Base-by-base conservation (phyloP, 2,329 filamentous ascomycete species). In the Coleophoma crateriformis region DNA sequence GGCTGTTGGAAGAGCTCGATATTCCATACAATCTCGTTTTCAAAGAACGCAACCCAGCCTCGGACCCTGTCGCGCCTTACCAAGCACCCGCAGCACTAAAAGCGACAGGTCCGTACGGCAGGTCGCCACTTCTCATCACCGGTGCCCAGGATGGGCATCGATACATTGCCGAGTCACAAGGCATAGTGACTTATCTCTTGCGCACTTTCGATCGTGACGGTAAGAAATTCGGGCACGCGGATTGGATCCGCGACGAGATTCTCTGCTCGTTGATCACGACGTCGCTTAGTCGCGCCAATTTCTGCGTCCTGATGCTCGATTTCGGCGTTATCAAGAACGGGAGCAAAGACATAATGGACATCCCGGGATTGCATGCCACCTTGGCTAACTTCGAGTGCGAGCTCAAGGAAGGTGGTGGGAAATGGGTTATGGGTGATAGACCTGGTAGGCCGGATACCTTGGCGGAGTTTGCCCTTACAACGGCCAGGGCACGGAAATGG, bases 1-100 rank as follows among this genome's bases (percentile, higher is more conserved):
- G 79, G 75, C 75, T 86, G 40, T 79, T 79, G 61, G 82, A 87
- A 63, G 83, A 87, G 63, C 76, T 86, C 17, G 64, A 66, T 46
- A 64, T 86, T 46, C 61, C 69, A 2, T 85, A 86, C 61, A 59
- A 68, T 1, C 64, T 79, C 10, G 67, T 69, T 49, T 64, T 67
- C 41, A 70, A 80, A 67, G 50, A 69, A 45, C 73, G 76, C 41
- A 43, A 43, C 22, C 40, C 40, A 19, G 15, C 40, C 20, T 14
- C 7, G 15, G 17, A 43, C 8, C 40, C 17, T 13, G 22, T 14
- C 13, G 59, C 59, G 7, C 75, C 48, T 8, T 47, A 73, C 11
- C 56, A 71, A 35, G 62, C 66, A 3, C 68, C 69, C 1, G 55
- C 58, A 58, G 57, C 55, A 50, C 68, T 70, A 57, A 72, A 75